These are phyloP conservation scores for Naumovozyma dairenensis DNA, from an alignment of 805 yeast species.

Conservation along the genomic window DNA sequence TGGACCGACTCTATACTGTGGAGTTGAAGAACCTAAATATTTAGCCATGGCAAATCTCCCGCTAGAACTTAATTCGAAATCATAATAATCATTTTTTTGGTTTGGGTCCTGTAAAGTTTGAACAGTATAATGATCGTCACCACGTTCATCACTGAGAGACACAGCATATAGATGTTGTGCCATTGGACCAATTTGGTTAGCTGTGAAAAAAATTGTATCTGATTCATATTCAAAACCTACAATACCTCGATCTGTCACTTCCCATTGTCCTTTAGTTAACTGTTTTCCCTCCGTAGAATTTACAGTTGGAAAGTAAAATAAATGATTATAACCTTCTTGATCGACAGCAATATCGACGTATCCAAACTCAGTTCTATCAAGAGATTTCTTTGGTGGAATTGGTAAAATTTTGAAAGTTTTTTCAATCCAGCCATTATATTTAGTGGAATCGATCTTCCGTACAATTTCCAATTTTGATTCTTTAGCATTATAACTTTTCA, in stretches of 20 bases:
- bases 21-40: conserved; percentile 19
- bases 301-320: conserved; percentile 48
- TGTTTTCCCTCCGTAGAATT: conserved; percentile 32
- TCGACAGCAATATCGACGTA: conserved; percentile 54
- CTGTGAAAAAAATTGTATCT: conserved; percentile 43
- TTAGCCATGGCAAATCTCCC: conserved; percentile 35
- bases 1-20: conserved; percentile 22
- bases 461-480: conserved; percentile 29
- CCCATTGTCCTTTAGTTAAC: conserved; percentile 42
- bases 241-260: conserved; percentile 38
- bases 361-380: conserved; percentile 34
- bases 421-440: conserved; percentile 52
- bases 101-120: conserved; percentile 14
- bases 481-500: conserved; percentile 35
- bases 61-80: conserved; percentile 46
- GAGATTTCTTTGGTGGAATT: conserved; percentile 30
- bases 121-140: conserved; percentile 6
- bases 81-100: conserved; percentile 27
- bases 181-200: conserved; percentile 37
- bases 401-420: conserved; percentile 34
- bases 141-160: conserved; percentile 23
- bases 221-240: conserved; percentile 39
- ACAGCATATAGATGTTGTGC: conserved; percentile 53
- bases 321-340: conserved; percentile 46
- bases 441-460: conserved; percentile 36